Evolutionary conservation across 202 grass and related monocot species (phyloP), one percentile per base, ranked within the genome.

Genomic region (Brachypodium distachyon): DNA sequence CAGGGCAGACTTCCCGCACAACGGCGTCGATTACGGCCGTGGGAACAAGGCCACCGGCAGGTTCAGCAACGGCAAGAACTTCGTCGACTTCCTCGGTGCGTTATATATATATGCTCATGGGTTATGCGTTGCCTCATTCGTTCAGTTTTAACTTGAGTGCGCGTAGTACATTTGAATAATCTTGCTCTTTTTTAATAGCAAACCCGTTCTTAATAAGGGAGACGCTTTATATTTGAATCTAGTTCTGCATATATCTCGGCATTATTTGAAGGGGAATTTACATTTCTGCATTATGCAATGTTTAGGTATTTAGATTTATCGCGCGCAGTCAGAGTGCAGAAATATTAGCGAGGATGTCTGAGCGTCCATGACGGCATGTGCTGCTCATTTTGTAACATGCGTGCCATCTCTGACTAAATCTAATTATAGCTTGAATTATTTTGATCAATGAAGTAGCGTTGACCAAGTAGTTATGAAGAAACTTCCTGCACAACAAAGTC

Each of bases 41-140:
- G 56, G 32, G 12, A 10, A 37, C 0, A 10, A 25, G 16, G 7
- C 85, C 50, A 87, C 85, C 12, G 80, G 85, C 44, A 79, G 85
- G 41, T 87, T 82, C 73, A 87, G 74, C 80, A 79, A 84, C 12
- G 85, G 85, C 58, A 25, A 59, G 11, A 87, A 83, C 59, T 83
- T 73, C 80, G 67, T 83, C 44, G 74, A 83, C 57, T 83, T 78
- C 43, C 47, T 87, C 25, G 80, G 85, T 87, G 60, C 17, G 72
- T 71, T 25, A 9, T 21, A 3, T 53, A 9, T 0, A 53, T 23
- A 36, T 61, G 28, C 14, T 6, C 33, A 62, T 62, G 12, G 23
- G 5, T 3, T 22, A 59, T 58, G 29, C 55, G 11, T 8, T 18
- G 0, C 12, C 16, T 12, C 3, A 49, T 67, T 8, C 21, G 2